Evolutionary conservation across 202 grass and related monocot genomes (phyloP).

Genomic region (Schoenoplectus triqueter): DNA sequence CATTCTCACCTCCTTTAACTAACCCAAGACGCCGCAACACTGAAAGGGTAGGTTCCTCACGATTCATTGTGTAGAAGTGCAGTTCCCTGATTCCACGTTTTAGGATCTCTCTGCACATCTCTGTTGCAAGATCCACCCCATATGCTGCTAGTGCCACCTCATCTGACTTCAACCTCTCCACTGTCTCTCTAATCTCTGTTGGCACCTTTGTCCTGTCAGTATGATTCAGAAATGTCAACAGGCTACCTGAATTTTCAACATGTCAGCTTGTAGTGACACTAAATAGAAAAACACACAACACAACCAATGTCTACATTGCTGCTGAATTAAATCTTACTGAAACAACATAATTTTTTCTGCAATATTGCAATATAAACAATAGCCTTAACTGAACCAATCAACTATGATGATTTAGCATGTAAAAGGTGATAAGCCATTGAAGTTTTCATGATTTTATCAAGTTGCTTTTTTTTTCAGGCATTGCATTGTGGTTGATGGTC

Average conservation of each 20-base stretch:
- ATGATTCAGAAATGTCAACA: constrained; percentile 19
- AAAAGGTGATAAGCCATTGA: background rate
- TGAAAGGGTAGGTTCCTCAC: constrained; percentile 40
- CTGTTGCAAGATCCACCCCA: constrained; percentile 36
- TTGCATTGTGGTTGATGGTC: background rate
- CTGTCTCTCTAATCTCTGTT: constrained; percentile 38
- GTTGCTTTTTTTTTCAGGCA: background rate
- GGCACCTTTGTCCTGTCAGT: constrained; percentile 43
- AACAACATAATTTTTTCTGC: background rate
- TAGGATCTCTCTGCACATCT: constrained; percentile 45
- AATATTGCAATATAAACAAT: background rate
- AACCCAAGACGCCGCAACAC: constrained; percentile 38
- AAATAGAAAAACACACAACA: background rate
- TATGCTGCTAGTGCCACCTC: constrained; percentile 40
- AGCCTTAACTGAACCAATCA: background rate
- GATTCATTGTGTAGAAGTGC: constrained; percentile 49
- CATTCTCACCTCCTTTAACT: constrained; percentile 31
- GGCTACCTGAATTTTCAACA: background rate
- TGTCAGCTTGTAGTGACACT: background rate
- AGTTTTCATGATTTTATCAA: background rate
- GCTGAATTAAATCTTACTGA: background rate
- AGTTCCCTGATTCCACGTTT: constrained; percentile 34
- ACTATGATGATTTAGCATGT: background rate
- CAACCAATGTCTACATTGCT: background rate
- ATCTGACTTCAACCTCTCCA: constrained; percentile 37